Percentiles rank a stretch among this genome's conserved stretches.
phyloP scores from a whole-genome alignment of 2,329 filamentous ascomycete genomes.

The Amphichorda felina region DNA sequence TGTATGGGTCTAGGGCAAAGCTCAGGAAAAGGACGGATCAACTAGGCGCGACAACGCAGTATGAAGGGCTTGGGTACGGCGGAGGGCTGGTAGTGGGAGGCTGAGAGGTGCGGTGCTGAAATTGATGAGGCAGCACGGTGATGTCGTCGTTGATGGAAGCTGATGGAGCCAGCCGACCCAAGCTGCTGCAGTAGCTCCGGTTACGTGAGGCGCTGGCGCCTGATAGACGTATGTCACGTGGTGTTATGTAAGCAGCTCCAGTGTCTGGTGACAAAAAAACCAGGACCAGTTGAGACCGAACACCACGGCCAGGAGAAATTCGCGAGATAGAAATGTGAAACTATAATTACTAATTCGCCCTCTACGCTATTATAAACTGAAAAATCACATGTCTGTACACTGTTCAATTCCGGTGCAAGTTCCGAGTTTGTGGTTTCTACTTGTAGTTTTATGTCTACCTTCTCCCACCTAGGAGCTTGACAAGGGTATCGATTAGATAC shows the following conservation, averaged over 20 bases:
- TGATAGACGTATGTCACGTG: conserved; percentile 11
- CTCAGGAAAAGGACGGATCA: conserved; percentile 8
- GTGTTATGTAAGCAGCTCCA: no score
- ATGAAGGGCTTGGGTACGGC: neutral
- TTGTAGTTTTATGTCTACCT: no score
- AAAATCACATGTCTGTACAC: no score
- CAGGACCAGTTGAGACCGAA: no score
- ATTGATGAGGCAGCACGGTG: neutral
- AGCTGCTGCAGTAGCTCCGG: conserved; percentile 23
- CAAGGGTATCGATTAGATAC: conserved; percentile 3
- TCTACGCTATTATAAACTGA: no score
- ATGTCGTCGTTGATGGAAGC: conserved; percentile 17
- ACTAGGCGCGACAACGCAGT: neutral
- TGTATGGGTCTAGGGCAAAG: conserved; percentile 13
- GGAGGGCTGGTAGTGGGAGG: neutral
- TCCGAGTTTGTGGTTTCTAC: no score
- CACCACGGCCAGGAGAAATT: no score
- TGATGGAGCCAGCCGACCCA: conserved; percentile 21
- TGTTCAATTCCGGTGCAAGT: no score
- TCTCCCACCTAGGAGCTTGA: no score
- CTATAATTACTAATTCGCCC: no score
- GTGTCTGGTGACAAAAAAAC: no score
- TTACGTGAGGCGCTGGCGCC: conserved; percentile 35
- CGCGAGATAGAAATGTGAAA: no score
- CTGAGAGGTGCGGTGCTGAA: neutral